Percentiles rank a stretch among this genome's conserved stretches.
phyloP scores from a whole-genome alignment of 1,284 basidiomycete genomes.

The Pterulicium gracile region DNA sequence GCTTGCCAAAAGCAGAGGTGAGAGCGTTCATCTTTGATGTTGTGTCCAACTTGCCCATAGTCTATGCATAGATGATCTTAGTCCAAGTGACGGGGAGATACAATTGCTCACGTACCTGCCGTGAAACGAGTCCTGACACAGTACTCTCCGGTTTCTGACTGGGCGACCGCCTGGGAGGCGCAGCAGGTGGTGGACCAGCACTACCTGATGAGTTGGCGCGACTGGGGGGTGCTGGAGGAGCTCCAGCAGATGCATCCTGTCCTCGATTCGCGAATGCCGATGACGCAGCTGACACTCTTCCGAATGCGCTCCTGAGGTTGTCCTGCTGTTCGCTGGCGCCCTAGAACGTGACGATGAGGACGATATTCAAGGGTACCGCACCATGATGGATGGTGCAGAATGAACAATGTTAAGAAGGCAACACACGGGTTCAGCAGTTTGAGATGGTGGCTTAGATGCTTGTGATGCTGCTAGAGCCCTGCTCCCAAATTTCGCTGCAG shows the following conservation, averaged over 20 bases:
- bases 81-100: too few relatives aligned
- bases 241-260: conserved; percentile 9
- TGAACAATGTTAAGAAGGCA: too few relatives aligned
- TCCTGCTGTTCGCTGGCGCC: too few relatives aligned
- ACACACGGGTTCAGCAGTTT: too few relatives aligned
- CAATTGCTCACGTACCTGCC: conserved; percentile 17
- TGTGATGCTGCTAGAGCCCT: conserved; percentile 24
- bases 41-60: conserved; percentile 48
- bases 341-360: too few relatives aligned
- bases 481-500: conserved; percentile 30
- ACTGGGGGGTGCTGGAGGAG: conserved; percentile 23
- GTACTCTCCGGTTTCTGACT: conserved; percentile 8
- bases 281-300: conserved; percentile 42
- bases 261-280: conserved; percentile 24
- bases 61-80: conserved; percentile 21
- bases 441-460: conserved; percentile 29
- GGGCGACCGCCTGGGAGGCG: conserved; percentile 28
- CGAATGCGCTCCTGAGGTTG: conserved; percentile 25
- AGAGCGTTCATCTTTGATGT: conserved; percentile 41
- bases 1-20: conserved; percentile 35
- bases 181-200: conserved; percentile 24
- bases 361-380: too few relatives aligned
- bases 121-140: conserved; percentile 5
- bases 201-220: conserved; percentile 23
- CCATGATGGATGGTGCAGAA: too few relatives aligned